Evolutionary conservation across 306 rosid species (phyloP), one percentile per base, ranked within the genome.

Genomic region (Senna siamea): DNA sequence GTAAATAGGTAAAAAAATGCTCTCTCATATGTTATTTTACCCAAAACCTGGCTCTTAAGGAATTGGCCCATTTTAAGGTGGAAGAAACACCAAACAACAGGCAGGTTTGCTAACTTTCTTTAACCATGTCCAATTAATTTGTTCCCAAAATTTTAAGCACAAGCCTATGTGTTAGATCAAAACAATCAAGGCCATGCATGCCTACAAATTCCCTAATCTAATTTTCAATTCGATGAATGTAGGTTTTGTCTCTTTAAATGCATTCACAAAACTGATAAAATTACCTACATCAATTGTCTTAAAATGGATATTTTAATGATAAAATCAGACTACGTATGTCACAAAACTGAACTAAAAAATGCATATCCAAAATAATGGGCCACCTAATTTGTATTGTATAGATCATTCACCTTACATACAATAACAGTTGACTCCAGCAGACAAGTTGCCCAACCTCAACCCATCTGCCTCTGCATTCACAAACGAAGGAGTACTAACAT

Each of bases 391-490:
- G 12, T 12, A 28, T 12, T 40, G 13, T 2, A 2, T 73, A 74
- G 81, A 69, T 41, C 38, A 34, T 64, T 84, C 81, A 82, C 81
- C 75, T 84, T 70, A 79, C 80, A 87, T 37, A 56, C 46, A 83
- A 73, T 44, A 41, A 77, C 48, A 70, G 85, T 66, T 69, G 57
- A 59, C 60, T 58, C 37, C 70, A 20, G 65, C 66, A 47, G 20
- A 65, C 53, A 71, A 48, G 59, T 14, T 65, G 78, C 76, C 72
- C 63, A 40, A 75, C 50, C 78, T 88, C 84, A 91, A 61, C 93
- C 90, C 91, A 93, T 85, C 73, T 90, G 88, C 97, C 96, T 89
- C 96, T 93, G 97, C 93, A 89, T 76, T 62, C 81, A 82, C 75
- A 81, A 69, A 59, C 22, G 64, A 53, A 73, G 69, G 22, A 72